A percentile compares a stretch with the other conserved stretches of the same genome.
phyloP scores from a whole-genome alignment of 164 flowering plant species.

The Litsea cubeba region DNA sequence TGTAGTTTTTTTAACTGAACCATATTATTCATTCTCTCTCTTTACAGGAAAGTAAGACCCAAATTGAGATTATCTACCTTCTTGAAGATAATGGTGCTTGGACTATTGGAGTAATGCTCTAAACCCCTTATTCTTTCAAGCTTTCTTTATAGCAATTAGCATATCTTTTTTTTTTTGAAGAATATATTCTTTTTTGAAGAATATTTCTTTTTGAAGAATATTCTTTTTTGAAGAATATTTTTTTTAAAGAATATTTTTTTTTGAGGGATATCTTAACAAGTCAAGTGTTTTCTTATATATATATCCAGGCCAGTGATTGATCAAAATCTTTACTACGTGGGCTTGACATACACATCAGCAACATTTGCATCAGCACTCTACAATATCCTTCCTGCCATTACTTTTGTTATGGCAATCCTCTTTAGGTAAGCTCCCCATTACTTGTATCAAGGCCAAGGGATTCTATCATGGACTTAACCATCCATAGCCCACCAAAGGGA shows the following conservation, averaged over 20 bases:
- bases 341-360: constrained; percentile 73
- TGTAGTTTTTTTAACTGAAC: background rate
- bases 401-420: constrained; percentile 73
- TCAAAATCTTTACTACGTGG: constrained; percentile 73
- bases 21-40: background rate
- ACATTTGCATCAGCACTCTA: constrained; percentile 62
- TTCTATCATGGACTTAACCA: background rate
- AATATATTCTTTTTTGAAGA: too few species aligned
- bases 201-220: too few species aligned
- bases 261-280: background rate
- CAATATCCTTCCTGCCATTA: constrained; percentile 76
- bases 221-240: too few species aligned
- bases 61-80: constrained; percentile 64
- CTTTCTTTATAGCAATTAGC: background rate
- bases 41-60: constrained; percentile 68
- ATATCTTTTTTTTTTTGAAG: too few species aligned
- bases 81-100: constrained; percentile 59
- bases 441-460: background rate
- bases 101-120: constrained; percentile 67
- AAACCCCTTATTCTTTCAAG: background rate
- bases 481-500: background rate
- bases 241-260: too few species aligned
- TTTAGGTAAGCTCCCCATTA: constrained; percentile 47
- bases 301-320: constrained; percentile 79
- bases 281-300: background rate